Base-by-base conservation (phyloP, 2,329 filamentous ascomycete species). In the Clarireedia paspali region DNA sequence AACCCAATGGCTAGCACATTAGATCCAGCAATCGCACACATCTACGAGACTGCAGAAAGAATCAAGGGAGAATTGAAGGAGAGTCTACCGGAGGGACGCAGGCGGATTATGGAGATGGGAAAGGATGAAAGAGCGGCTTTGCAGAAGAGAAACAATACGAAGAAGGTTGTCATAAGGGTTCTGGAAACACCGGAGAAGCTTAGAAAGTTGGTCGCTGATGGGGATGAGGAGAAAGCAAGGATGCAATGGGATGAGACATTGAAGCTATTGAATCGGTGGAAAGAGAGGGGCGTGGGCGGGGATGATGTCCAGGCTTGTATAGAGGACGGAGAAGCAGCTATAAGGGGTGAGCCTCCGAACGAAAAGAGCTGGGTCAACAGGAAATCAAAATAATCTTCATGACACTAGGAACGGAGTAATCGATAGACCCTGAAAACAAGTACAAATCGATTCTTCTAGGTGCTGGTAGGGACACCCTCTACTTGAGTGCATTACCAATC, bases 1-100 rank as follows among this genome's bases (percentile, higher is more conserved):
- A 87, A 86, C 58, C 86, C 87, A 20, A 1, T 87, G 70, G 87
- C 86, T 1, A 84, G 83, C 47, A 89, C 85, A 0, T 77, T 92
- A 39, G 83, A 88, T 61, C 83, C 84, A 2, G 87, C 87, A 39
- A 87, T 92, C 50, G 80, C 81, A 2, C 84, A 88, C 60, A 90
- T 92, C 62, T 89, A 88, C 64, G 78, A 60, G 50, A 60, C 59
- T 44, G 64, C 66, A 5, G 63, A 60, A 57, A 57, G 34, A 48
- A 60, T 68, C 15, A 66, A 61, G 59, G 57, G 47, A 52, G 64
- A 65, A 27, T 58, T 68, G 56, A 63, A 59, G 53, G 59, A 55
- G 40, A 55, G 56, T 9, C 56, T 66, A 52, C 56, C 56, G 10
- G 26, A 58, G 49, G 73, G 80, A 62, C 74, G 85, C 51, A 86